Evolutionary conservation across 2,329 filamentous ascomycete genomes (phyloP).

Genomic region (Xylaria arbuscula): DNA sequence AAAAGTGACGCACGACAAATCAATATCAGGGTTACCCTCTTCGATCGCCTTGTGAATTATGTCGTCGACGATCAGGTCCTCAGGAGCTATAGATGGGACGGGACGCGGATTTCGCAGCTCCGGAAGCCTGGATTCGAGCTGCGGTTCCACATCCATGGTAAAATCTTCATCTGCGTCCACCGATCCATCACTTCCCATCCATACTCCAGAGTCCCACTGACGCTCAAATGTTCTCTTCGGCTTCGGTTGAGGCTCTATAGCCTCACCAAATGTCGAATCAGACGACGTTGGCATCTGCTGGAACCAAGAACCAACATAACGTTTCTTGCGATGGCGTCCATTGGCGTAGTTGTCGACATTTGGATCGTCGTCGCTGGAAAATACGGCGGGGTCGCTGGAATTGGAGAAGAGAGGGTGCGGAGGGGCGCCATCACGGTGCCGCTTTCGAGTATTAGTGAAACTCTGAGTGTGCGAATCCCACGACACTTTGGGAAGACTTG

Average conservation of each 20-base stretch:
- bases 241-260: conserved; percentile 51
- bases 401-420: conserved; percentile 60
- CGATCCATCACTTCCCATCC: conserved; percentile 69
- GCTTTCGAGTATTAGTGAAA: conserved; percentile 55
- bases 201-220: conserved; percentile 76
- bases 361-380: conserved; percentile 78
- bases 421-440: conserved; percentile 47
- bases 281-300: conserved; percentile 66
- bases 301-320: conserved; percentile 76
- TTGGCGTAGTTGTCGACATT: conserved; percentile 72
- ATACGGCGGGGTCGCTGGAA: conserved; percentile 77
- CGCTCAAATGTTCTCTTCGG: conserved; percentile 65
- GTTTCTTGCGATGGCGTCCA: conserved; percentile 67
- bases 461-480: conserved; percentile 49
- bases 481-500: conserved; percentile 49
- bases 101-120: conserved; percentile 51
- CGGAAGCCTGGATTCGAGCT: conserved; percentile 53
- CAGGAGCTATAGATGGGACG: conserved; percentile 49
- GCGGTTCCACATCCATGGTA: conserved; percentile 50
- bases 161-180: conserved; percentile 61
- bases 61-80: conserved; percentile 59
- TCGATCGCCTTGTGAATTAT: conserved; percentile 67
- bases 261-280: conserved; percentile 60
- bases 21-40: conserved; percentile 66
- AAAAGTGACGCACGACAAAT: conserved; percentile 66